A percentile compares a stretch with the other conserved stretches of the same genome.
Evolutionary conservation across 192 early-diverging fungal species (phyloP).

Genomic region (Rhizophagus sp.): DNA sequence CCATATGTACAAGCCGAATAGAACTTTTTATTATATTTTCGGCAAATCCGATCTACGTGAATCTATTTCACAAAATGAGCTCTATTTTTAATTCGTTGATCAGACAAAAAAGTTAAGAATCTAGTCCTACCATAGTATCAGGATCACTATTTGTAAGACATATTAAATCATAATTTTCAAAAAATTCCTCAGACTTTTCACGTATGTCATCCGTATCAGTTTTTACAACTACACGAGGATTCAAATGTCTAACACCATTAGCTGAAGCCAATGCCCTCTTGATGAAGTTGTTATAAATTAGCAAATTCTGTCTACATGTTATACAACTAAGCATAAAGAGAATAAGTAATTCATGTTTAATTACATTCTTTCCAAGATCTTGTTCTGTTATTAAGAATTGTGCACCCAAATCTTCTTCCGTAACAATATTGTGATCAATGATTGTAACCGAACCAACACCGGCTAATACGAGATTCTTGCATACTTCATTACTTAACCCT

Average conservation of each 20-base stretch:
- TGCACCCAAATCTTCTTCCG: constrained; percentile 65
- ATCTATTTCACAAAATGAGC: constrained; percentile 32
- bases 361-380: constrained; percentile 76
- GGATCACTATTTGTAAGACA: constrained; percentile 52
- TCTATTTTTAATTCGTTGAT: not conserved
- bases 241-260: constrained; percentile 67
- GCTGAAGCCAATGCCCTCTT: constrained; percentile 68
- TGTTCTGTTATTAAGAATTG: constrained; percentile 68
- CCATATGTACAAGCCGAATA: constrained; percentile 73
- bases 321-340: constrained; percentile 14
- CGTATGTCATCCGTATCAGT: constrained; percentile 49
- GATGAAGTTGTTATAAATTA: constrained; percentile 22
- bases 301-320: constrained; percentile 32
- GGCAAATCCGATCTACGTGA: constrained; percentile 64
- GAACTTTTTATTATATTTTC: constrained; percentile 55
- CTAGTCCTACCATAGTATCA: constrained; percentile 43
- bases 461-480: constrained; percentile 92
- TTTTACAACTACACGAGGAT: constrained; percentile 76
- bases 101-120: not conserved
- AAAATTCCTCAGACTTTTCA: constrained; percentile 50
- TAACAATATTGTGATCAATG: constrained; percentile 60
- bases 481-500: constrained; percentile 79
- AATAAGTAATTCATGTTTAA: constrained; percentile 19
- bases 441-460: constrained; percentile 81
- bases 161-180: constrained; percentile 70